Conservation (phyloP, 352 stramenopile species). For the Globisporangium middletonii region DNA sequence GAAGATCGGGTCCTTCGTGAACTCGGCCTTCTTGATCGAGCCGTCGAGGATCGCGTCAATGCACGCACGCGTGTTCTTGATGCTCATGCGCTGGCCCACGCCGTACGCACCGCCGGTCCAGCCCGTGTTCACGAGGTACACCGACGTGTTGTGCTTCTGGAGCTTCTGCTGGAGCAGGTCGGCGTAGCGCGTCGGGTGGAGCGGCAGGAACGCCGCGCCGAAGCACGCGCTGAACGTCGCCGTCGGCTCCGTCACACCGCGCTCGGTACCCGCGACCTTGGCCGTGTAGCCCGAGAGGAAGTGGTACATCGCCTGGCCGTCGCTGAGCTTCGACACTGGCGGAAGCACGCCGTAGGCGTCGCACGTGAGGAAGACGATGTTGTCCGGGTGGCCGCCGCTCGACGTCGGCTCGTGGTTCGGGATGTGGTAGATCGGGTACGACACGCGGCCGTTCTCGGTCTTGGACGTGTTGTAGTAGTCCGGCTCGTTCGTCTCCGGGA, state of each 20-base stretch:
- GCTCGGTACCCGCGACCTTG: conserved; percentile 98
- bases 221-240: conserved; percentile 98
- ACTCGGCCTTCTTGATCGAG: conserved; percentile 88
- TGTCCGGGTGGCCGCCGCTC: conserved; percentile 92
- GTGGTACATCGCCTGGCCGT: conserved; percentile 97
- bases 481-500: conserved; percentile 58
- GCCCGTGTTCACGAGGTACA: conserved; percentile 97
- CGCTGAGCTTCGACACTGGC: conserved; percentile 92
- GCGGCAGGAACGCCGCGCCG: conserved; percentile 95
- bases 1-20: conserved; percentile 89
- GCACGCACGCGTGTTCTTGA: conserved; percentile 94
- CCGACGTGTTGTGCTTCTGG: conserved; percentile 90
- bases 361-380: conserved; percentile 97
- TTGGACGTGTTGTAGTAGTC: conserved; percentile 96
- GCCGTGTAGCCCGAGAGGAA: conserved; percentile 98
- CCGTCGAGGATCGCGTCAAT: conserved; percentile 97
- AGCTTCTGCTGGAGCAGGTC: conserved; percentile 97
- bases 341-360: conserved; percentile 98
- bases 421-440: conserved; percentile 99
- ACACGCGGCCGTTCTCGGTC: conserved; percentile 97
- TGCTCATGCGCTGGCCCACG: conserved; percentile 96
- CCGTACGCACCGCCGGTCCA: conserved; percentile 96
- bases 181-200: conserved; percentile 97
- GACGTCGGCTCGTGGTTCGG: conserved; percentile 87
- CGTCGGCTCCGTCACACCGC: conserved; percentile 93